Percentiles rank a stretch among this genome's conserved stretches.
phyloP scores from a whole-genome alignment of 2,329 filamentous ascomycete species.

The Pezicula neosporulosa region DNA sequence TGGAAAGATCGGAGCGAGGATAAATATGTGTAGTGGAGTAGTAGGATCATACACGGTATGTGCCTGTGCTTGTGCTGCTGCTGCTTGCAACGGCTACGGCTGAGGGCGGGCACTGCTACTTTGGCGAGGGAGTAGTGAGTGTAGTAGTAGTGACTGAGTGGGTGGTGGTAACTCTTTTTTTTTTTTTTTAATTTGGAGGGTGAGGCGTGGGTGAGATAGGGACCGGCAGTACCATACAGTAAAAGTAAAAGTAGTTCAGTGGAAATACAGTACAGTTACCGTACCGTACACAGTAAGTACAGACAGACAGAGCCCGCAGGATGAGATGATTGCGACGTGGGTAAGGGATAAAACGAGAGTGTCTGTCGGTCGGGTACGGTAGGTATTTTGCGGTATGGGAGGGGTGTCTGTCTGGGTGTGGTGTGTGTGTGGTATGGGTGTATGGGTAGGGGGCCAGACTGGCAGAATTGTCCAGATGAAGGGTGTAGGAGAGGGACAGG shows the following conservation, averaged over 20 bases:
- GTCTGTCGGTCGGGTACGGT: too few species aligned
- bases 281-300: too few species aligned
- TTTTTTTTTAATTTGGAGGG: slow-evolving; percentile 6
- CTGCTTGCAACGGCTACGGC: background rate
- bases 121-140: too few species aligned
- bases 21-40: slow-evolving; percentile 9
- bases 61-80: slow-evolving; percentile 3
- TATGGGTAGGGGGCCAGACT: slow-evolving; percentile 1
- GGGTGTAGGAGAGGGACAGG: background rate
- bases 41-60: slow-evolving; percentile 4
- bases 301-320: too few species aligned
- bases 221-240: too few species aligned
- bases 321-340: too few species aligned
- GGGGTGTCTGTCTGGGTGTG: too few species aligned
- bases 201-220: too few species aligned
- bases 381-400: too few species aligned
- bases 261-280: too few species aligned
- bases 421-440: slow-evolving; percentile 1
- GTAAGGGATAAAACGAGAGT: too few species aligned
- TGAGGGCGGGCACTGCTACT: background rate
- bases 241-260: too few species aligned
- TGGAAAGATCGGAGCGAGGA: slow-evolving; percentile 27
- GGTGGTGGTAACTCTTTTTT: background rate
- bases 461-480: background rate
- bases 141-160: background rate